These are phyloP conservation scores for Suhomyces kilbournensis DNA, from an alignment of 805 yeast species.

Conservation along the genomic window DNA sequence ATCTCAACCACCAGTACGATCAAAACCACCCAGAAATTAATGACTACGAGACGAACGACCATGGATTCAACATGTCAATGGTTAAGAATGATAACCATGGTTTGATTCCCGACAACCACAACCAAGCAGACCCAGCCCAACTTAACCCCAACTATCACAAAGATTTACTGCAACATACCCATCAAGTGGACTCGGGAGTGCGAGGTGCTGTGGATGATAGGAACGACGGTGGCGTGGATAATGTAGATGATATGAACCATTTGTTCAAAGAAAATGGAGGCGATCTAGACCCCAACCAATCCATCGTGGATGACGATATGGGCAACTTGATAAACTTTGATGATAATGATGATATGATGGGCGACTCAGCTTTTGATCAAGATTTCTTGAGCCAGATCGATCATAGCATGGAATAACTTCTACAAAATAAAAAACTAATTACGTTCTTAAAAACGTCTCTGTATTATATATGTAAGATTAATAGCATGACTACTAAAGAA, in stretches of 20 bases:
- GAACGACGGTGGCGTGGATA: not conserved
- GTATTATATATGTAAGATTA: constrained; percentile 1
- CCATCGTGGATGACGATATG: constrained; percentile 28
- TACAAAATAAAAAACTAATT: not conserved
- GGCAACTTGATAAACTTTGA: constrained; percentile 34
- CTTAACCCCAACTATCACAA: not conserved
- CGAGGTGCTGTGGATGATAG: not conserved
- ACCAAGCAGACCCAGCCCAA: not conserved
- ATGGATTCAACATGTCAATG: not conserved
- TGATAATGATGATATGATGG: constrained; percentile 27
- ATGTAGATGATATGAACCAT: constrained; percentile 18
- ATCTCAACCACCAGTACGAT: constrained; percentile 1
- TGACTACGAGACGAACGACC: not conserved
- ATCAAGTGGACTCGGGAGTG: not conserved
- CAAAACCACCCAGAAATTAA: constrained; percentile 1
- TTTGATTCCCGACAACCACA: not conserved
- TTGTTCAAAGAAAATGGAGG: constrained; percentile 15
- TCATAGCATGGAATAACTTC: constrained; percentile 3
- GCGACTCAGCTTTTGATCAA: constrained; percentile 28
- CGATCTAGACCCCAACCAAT: constrained; percentile 9
- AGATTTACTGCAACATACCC: not conserved
- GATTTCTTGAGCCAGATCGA: constrained; percentile 25
- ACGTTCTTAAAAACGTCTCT: not conserved
- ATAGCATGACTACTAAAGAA: not conserved
- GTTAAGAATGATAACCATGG: not conserved